Evolutionary conservation across 805 yeast genomes (phyloP), one percentile per base, ranked within the genome.

Genomic region (Myxozyma melibiosi): DNA sequence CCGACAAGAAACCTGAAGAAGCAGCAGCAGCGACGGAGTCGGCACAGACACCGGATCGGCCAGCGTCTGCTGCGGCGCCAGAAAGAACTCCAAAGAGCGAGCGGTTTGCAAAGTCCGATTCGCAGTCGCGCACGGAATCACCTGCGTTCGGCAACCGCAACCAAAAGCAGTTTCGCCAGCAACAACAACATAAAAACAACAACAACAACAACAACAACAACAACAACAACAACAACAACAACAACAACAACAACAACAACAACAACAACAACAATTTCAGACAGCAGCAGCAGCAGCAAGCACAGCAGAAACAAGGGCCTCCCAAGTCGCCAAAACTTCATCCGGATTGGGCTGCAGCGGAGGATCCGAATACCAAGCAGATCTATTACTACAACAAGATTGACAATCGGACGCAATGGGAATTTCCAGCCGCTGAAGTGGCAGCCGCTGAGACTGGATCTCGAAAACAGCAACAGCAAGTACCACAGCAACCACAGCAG

Each of bases 281-380:
- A 43, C 14, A 43, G 8, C 34, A 40, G 18, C 25, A 40, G 22
- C 44, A 22, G 14, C 44, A 18, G 30, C n/a, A 30, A 30, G 18
- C 7, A 16, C 24, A 25, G 27, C 27, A 44, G 24, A n/a, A 44
- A 44, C 28, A 28, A 44, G 33, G 18, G 40, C 6, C 40, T 6
- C 18, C 40, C 9, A 13, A 7, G 7, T 37, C 16, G 8, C 41
- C 53, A 16, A 37, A 25, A 7, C 25, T 59, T 30, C 63, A 90
- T 1, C 74, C 74, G 0, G 88, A 88, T 1, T 86, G 94, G 94
- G 82, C 80, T 49, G 75, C 78, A 63, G 83, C 86, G 0, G 69
- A 70, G 24, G 84, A 80, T 57, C 72, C 75, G 3, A 73, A 70
- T 18, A 42, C 38, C 30, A 78, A 79, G 13, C 70, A 70, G 13